These are phyloP conservation scores for Erysiphe pulchra DNA, from an alignment of 2,329 filamentous ascomycete species.

Conservation along the genomic window DNA sequence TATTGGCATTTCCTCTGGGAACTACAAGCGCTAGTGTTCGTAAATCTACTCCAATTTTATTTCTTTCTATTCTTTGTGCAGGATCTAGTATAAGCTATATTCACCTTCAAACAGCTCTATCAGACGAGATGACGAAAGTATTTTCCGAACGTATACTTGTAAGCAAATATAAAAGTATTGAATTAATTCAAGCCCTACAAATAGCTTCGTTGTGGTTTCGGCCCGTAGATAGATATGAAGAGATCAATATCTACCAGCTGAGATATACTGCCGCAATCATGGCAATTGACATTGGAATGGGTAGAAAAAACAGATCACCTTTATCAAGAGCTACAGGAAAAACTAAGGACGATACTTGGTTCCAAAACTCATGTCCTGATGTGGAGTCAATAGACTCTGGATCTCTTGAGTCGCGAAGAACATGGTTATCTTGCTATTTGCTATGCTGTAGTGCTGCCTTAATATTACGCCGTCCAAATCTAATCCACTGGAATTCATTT, in stretches of 20 bases:
- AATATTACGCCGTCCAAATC: slow-evolving; percentile 19
- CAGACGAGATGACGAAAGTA: slow-evolving; percentile 21
- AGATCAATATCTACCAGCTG: slow-evolving; percentile 24
- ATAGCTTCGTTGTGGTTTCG: slow-evolving; percentile 23
- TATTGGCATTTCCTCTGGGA: slow-evolving; percentile 30
- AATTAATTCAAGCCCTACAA: slow-evolving; percentile 23
- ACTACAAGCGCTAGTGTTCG: slow-evolving; percentile 30
- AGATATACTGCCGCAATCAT: slow-evolving; percentile 25
- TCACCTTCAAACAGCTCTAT: slow-evolving; percentile 18
- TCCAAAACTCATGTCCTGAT: slow-evolving; percentile 14
- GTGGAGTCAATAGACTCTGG: slow-evolving; percentile 3
- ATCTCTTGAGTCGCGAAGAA: slow-evolving; percentile 13
- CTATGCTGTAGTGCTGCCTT: slow-evolving; percentile 18
- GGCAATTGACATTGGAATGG: slow-evolving; percentile 16
- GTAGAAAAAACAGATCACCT: slow-evolving; percentile 11
- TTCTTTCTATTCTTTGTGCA: slow-evolving; percentile 39
- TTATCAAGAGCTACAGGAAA: slow-evolving; percentile 17
- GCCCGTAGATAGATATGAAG: slow-evolving; percentile 20
- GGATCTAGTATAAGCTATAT: slow-evolving; percentile 29
- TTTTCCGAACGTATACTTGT: slow-evolving; percentile 23
- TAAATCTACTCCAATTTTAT: slow-evolving; percentile 34
- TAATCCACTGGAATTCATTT: slow-evolving; percentile 19
- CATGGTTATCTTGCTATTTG: slow-evolving; percentile 15
- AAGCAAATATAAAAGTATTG: slow-evolving; percentile 23
- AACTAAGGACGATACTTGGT: slow-evolving; percentile 18